Conservation (phyloP, 805 yeast genomes). For the Metahyphopichia silvanorum region DNA sequence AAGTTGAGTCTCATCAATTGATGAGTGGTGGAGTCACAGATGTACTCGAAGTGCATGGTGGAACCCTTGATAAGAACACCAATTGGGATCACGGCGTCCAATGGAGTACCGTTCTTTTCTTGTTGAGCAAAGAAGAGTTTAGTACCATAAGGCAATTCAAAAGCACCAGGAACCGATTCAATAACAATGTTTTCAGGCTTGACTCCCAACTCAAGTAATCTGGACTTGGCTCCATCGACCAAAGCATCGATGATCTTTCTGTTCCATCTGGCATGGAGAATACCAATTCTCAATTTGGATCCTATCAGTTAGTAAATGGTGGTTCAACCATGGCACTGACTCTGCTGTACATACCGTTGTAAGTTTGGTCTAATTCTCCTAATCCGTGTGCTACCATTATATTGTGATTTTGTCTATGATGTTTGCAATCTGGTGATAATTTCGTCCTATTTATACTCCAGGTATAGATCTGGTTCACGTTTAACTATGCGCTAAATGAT, state of each 20-base stretch:
- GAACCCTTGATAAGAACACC: slow-evolving; percentile 95
- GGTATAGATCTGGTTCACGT: too few species aligned
- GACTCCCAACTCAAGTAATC: slow-evolving; percentile 65
- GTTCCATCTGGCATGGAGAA: slow-evolving; percentile 97
- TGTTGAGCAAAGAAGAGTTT: slow-evolving; percentile 48
- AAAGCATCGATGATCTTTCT: slow-evolving; percentile 68
- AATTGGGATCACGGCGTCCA: slow-evolving; percentile 89
- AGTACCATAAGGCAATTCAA: slow-evolving; percentile 86
- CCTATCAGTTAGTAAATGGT: slow-evolving; percentile 27
- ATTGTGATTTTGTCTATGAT: too few species aligned
- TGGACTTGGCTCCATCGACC: slow-evolving; percentile 69
- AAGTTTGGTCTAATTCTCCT: slow-evolving; percentile 65
- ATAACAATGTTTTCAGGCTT: slow-evolving; percentile 69
- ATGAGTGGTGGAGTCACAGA: slow-evolving; percentile 83
- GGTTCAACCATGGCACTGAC: too few species aligned
- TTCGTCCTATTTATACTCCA: too few species aligned
- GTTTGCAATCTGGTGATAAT: too few species aligned
- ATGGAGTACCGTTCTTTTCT: slow-evolving; percentile 38
- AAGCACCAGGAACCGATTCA: slow-evolving; percentile 92
- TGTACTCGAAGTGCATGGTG: slow-evolving; percentile 98
- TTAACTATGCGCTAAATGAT: too few species aligned
- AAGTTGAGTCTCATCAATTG: slow-evolving; percentile 82
- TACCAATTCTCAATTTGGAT: slow-evolving; percentile 67
- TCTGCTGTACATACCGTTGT: slow-evolving; percentile 49
- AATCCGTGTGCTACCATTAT: slow-evolving; percentile 79